These are phyloP conservation scores for Ogataea ganodermae DNA, from an alignment of 805 yeast species.

Conservation along the genomic window DNA sequence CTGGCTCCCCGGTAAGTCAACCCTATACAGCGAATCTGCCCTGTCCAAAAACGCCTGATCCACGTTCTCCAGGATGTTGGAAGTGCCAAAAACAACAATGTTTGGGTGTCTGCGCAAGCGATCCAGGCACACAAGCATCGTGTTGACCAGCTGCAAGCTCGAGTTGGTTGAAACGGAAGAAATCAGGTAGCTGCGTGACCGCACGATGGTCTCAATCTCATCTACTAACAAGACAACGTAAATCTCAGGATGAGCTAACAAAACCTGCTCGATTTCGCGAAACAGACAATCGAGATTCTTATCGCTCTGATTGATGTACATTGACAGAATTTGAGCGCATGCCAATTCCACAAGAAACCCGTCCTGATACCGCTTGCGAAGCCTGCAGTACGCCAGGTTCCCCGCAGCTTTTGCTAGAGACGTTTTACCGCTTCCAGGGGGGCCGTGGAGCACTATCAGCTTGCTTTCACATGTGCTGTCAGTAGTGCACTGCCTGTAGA, in stretches of 20 bases:
- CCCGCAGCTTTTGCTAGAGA: slow-evolving; percentile 29
- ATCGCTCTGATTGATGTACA: slow-evolving; percentile 50
- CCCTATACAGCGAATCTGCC: slow-evolving; percentile 40
- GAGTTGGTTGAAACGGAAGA: slow-evolving; percentile 41
- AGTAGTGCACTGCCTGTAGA: slow-evolving; percentile 6
- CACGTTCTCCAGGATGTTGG: slow-evolving; percentile 40
- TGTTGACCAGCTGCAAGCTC: slow-evolving; percentile 43
- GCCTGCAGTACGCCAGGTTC: slow-evolving; percentile 14
- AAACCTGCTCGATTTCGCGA: slow-evolving; percentile 33
- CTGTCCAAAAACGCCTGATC: slow-evolving; percentile 49
- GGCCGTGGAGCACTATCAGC: slow-evolving; percentile 41
- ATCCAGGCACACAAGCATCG: slow-evolving; percentile 45
- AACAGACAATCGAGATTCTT: slow-evolving; percentile 42
- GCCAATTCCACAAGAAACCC: slow-evolving; percentile 43
- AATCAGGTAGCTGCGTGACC: slow-evolving; percentile 39
- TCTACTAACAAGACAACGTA: slow-evolving; percentile 44
- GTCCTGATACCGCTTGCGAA: slow-evolving; percentile 7
- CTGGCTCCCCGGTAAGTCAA: slow-evolving; percentile 25
- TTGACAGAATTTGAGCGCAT: slow-evolving; percentile 45
- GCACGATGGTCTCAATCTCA: slow-evolving; percentile 48
- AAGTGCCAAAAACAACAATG: slow-evolving; percentile 42
- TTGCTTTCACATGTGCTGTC: not conserved
- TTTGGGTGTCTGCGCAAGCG: slow-evolving; percentile 38
- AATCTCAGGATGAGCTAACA: slow-evolving; percentile 11
- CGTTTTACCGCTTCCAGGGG: slow-evolving; percentile 52